Base-by-base conservation (phyloP, 352 stramenopile species). In the Plasmopara muralis region DNA sequence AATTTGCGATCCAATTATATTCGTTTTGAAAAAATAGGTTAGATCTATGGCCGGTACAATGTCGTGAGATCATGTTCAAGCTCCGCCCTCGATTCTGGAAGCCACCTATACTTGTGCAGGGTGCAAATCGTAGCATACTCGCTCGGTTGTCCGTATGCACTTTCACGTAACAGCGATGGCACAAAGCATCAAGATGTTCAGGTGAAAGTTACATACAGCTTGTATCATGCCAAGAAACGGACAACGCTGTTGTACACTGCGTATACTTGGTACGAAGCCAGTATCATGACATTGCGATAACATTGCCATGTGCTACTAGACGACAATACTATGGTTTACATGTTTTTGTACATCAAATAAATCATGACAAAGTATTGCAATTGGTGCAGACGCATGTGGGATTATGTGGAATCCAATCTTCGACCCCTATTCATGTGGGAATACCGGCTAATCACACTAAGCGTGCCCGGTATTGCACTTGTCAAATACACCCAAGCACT, bases 171-270 rank as follows among this genome's bases (percentile, higher is more conserved):
- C 20, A 16, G 37, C 50, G 44, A 58, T 47, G 34, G n/a, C 18
- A 37, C 47, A 40, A 57, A 60, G 40, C 25, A 46, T 35, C 37
- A 45, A n/a, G 46, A 35, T 35, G 31, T 35, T 35, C 31, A 54
- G 30, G 53, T 63, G 46, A 57, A 61, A 37, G 28, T 28, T 20
- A 35, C 31, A n/a, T 20, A 35, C 31, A n/a, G 47, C 60, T 54
- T 29, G 38, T 8, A 28, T 9, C 14, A 18, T 53, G 37, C 37
- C 38, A 13, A 39, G 29, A 52, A 62, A 62, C 42, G 55, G 16
- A 37, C 47, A 48, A 35, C 31, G 34, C 54, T 33, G 45, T 54
- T 47, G 55, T 35, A 35, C 10, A 12, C 31, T 12, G 10, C 31
- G 10, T 6, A 35, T 12, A 35, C 31, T 12, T 12, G 10, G 31